phyloP scores from a whole-genome alignment of 768 basidiomycete species.

The Kwoniella europaea region DNA sequence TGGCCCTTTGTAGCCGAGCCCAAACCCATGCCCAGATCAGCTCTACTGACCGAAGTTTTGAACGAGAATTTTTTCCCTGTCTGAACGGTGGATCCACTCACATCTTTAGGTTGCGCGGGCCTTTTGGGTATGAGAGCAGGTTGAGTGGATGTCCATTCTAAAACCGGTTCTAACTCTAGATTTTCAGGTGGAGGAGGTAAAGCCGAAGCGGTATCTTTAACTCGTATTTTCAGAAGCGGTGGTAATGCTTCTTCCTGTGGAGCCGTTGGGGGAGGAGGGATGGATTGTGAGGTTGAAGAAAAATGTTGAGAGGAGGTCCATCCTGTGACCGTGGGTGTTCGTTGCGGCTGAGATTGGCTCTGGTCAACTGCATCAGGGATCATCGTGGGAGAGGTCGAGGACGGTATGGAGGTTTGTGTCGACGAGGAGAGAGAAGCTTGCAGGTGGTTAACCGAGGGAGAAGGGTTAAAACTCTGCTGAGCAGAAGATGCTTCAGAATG shows the following conservation, averaged over 20 bases:
- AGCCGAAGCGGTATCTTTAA: slow-evolving; percentile 2
- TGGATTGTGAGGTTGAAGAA: background rate
- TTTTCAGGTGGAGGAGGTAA: background rate
- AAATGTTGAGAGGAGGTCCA: background rate
- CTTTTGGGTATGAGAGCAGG: slow-evolving; percentile 1
- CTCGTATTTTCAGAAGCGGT: slow-evolving; percentile 19
- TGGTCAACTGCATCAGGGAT: background rate
- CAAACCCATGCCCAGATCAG: background rate
- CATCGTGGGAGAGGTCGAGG: background rate
- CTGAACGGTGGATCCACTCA: background rate
- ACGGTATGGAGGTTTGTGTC: background rate
- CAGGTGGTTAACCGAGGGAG: background rate
- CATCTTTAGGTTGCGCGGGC: background rate
- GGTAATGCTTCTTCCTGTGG: slow-evolving; percentile 6
- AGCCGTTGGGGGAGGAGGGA: background rate
- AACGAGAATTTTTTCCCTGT: slow-evolving; percentile 21
- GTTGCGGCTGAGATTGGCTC: background rate
- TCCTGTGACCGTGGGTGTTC: background rate
- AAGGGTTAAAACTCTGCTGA: background rate
- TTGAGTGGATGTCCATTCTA: slow-evolving; percentile 2
- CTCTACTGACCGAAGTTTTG: slow-evolving; percentile 6
- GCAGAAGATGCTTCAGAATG: background rate
- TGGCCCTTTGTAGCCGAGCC: background rate
- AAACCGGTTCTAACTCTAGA: background rate
- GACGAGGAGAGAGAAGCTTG: background rate